Base-by-base conservation (phyloP, 306 rosid genomes). In the Nissolia schottii region DNA sequence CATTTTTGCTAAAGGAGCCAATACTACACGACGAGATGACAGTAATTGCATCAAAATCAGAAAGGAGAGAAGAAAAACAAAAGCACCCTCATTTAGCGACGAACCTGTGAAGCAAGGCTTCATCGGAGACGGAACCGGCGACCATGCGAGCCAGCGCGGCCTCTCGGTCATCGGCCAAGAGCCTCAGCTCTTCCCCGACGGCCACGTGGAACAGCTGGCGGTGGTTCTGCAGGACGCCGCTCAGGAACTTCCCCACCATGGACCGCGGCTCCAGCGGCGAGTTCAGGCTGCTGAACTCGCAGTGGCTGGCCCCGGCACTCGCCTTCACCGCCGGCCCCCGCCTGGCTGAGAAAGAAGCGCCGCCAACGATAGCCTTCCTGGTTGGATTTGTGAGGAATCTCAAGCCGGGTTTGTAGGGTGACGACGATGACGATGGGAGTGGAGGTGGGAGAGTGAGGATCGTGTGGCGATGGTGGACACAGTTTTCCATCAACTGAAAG, bases 101-200 rank as follows among this genome's bases (percentile, higher is more conserved):
- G 45, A 79, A 93, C 99, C 97, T 88, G 54, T 95, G 96, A 61
- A 95, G 96, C 57, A 81, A 71, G 70, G 95, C 87, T 54, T 89
- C 92, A 48, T 83, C 86, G 0, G 97, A 85, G 23, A 18, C 59
- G 32, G 84, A 71, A 68, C 63, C 65, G 37, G 81, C 84, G 0
- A 65, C 4, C 96, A 82, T 76, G 22, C 96, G 97, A 71, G 81
- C 41, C 43, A 67, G 56, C 0, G 97, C 96, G 0, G 68, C 87
- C 57, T 84, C 86, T 16, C 95, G 92, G 27, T 89, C 91, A 76
- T 87, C 85, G 3, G 88, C 83, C 86, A 95, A 73, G 46, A 77
- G 85, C 58, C 85, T 86, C 6, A 95, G 79, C 75, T 91, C 93
- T 38, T 95, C 90, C 9, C 77, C 82, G 6, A 85, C 97, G 0